Conservation (phyloP, 2,329 filamentous ascomycete genomes). For the Cladosporium sp. region DNA sequence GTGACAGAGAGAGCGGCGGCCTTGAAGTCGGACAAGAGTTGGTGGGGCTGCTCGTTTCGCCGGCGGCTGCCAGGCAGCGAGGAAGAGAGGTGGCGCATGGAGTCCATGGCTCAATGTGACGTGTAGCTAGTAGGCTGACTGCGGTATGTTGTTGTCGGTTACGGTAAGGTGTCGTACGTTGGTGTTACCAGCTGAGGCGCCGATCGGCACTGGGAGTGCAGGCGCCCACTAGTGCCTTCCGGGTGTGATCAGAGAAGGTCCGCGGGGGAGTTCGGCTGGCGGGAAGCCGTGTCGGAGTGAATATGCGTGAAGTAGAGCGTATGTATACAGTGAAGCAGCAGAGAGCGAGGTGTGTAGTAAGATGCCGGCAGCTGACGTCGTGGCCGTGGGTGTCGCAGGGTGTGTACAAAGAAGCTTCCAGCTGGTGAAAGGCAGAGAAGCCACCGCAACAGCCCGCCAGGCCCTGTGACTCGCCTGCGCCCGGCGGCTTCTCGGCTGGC, state of each 20-base stretch:
- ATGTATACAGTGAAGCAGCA: not conserved
- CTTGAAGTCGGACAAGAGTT: conserved; percentile 83
- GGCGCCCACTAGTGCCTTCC: conserved; percentile 1
- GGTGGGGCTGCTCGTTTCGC: conserved; percentile 28
- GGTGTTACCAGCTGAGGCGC: conserved; percentile 1
- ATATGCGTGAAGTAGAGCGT: not conserved
- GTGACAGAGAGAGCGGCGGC: conserved; percentile 89
- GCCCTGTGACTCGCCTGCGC: not conserved
- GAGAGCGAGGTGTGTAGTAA: not conserved
- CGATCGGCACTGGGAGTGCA: conserved; percentile 6
- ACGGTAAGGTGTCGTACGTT: not conserved
- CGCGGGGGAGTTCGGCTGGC: not conserved
- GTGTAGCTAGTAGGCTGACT: not conserved
- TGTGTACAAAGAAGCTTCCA: conserved; percentile 7
- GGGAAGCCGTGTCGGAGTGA: not conserved
- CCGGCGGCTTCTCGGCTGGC: not conserved
- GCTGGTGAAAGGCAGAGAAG: not conserved
- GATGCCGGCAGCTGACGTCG: not conserved
- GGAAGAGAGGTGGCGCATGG: conserved; percentile 60
- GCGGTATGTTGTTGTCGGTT: conserved; percentile 1
- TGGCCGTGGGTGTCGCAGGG: not conserved
- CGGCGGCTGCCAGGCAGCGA: conserved; percentile 51
- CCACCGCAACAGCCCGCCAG: not conserved
- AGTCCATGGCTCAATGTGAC: conserved; percentile 49
- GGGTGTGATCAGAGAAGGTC: not conserved